Conservation (phyloP, 805 yeast genomes). For the Yarrowia yakushimensis region DNA sequence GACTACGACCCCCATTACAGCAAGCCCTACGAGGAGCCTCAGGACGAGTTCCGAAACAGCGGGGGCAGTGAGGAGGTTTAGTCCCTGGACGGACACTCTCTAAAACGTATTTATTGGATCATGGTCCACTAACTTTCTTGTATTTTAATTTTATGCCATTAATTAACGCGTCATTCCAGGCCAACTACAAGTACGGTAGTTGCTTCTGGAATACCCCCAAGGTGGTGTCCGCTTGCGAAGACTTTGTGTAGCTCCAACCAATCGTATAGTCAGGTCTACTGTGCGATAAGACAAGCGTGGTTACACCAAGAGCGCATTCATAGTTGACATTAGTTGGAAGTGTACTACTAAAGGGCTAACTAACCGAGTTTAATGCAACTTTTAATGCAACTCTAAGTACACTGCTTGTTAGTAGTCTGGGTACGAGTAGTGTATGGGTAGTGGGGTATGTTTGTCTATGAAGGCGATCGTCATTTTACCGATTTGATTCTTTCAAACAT, state of each 20-base stretch:
- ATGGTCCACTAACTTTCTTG: slow-evolving; percentile 18
- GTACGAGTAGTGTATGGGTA: no score
- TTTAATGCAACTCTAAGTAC: not conserved
- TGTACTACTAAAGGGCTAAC: no score
- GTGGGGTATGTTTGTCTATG: no score
- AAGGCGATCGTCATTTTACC: no score
- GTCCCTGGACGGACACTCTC: not conserved
- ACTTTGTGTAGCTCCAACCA: not conserved
- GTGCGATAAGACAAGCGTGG: not conserved
- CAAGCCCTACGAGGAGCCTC: slow-evolving; percentile 16
- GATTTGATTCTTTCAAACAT: no score
- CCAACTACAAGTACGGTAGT: no score
- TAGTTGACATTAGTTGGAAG: not conserved
- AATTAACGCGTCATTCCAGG: not conserved
- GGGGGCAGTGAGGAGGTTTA: slow-evolving; percentile 3
- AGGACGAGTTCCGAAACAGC: slow-evolving; percentile 16
- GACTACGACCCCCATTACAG: slow-evolving; percentile 19
- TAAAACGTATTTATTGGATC: slow-evolving; percentile 15
- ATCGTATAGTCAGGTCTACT: not conserved
- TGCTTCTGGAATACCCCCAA: no score
- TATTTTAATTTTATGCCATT: not conserved
- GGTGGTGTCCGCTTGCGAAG: no score
- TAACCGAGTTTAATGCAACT: not conserved
- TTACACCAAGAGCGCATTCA: not conserved
- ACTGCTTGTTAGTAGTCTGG: not conserved